phyloP scores from a whole-genome alignment of 176 grass and related monocot species.

The Avena insularis region DNA sequence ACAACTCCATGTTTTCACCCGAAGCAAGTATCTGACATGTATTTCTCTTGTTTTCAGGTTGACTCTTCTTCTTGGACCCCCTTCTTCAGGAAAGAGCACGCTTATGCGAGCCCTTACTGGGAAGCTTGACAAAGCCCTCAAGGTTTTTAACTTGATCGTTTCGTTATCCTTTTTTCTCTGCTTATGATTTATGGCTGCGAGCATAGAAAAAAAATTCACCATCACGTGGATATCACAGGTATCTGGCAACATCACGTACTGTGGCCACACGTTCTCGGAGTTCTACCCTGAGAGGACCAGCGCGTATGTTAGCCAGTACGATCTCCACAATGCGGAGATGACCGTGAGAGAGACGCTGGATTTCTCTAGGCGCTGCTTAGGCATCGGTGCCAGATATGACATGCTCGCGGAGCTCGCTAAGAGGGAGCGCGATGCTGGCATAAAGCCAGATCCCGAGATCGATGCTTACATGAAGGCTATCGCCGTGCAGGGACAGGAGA shows the following conservation, averaged over 20 bases:
- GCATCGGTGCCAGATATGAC: constrained; percentile 62
- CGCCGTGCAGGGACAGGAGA: constrained; percentile 56
- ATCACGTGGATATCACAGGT: constrained; percentile 25
- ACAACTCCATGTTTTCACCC: too few relatives aligned
- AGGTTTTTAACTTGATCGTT: constrained; percentile 28
- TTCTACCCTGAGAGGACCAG: constrained; percentile 68
- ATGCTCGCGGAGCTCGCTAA: constrained; percentile 66
- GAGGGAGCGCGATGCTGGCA: constrained; percentile 63
- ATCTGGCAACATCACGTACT: constrained; percentile 62
- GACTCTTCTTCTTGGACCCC: constrained; percentile 79
- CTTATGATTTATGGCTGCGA: neutral
- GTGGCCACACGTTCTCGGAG: constrained; percentile 57
- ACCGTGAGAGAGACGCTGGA: constrained; percentile 77
- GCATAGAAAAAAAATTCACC: neutral
- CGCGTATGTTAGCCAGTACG: constrained; percentile 72
- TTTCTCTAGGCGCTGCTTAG: constrained; percentile 64
- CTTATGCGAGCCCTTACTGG: constrained; percentile 66
- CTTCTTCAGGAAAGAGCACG: constrained; percentile 72
- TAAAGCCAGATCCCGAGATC: constrained; percentile 71
- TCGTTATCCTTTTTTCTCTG: neutral
- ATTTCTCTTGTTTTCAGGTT: constrained; percentile 49
- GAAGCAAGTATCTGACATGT: too few relatives aligned
- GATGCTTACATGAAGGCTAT: constrained; percentile 75
- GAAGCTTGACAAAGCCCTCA: constrained; percentile 64
- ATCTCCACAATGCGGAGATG: constrained; percentile 68